Base-by-base conservation (phyloP, 2,329 filamentous ascomycete genomes). In the Aspergillus sp. region DNA sequence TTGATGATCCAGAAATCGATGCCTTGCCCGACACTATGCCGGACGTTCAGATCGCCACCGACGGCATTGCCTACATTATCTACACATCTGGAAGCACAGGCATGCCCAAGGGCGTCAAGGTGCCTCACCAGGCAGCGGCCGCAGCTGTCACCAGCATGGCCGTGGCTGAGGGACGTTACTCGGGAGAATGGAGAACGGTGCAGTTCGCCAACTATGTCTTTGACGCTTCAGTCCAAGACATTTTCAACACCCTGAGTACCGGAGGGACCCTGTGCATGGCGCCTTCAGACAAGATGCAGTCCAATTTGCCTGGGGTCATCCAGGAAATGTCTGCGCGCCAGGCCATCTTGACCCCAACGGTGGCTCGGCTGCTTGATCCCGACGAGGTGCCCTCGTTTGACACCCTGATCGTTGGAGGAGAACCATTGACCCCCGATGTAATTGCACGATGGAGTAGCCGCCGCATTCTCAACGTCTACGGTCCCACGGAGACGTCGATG, bases 181-280 rank as follows among this genome's bases (percentile, higher is more conserved):
- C 17, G 1, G 24, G 32, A 9, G 52, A 55, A 24, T 55, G 47
- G 16, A 44, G 43, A 16, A 45, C 49, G 24, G 42, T 55, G 26
- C 50, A 53, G 44, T 57, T 57, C 47, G 41, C 50, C 13, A 53
- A 52, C 32, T 55, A 57, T 13, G 52, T 55, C n/a, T 57, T 57
- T 42, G 55, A 57, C 35, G 52, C 44, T 17, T 55, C 52, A 10
- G 22, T 53, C 22, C 38, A 44, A 16, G 55, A 57, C 32, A 38
- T 53, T 13, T 55, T 57, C 42, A 42, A 32, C 47, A 16, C 47
- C 26, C 30, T 42, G 17, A 11, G 50, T 45, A 24, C 32, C n/a
- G 50, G 50, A 14, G 50, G 24, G 13, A 44, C 45, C 11, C 17
- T 52, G 3, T 52, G 45, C 38, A 38, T 52, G 40, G 45, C 50